phyloP scores from a whole-genome alignment of 768 basidiomycete species.

The Cystobasidium ongulense region DNA sequence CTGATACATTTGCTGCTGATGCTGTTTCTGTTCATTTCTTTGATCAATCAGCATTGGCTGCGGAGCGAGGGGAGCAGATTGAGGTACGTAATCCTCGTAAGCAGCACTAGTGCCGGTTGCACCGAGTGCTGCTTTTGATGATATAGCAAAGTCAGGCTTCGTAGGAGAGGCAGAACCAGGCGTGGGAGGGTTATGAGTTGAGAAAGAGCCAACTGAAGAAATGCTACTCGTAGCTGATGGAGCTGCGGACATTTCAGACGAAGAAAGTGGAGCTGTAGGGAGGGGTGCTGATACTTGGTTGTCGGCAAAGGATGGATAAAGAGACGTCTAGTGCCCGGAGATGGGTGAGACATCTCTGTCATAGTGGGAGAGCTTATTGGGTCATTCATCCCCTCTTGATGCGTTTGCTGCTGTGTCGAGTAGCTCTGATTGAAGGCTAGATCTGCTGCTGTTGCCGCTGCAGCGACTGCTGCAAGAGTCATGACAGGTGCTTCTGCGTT shows the following conservation, averaged over 20 bases:
- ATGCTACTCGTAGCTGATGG: background rate
- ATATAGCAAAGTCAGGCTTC: background rate
- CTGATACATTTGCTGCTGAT: background rate
- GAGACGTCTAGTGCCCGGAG: background rate
- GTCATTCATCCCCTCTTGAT: no score
- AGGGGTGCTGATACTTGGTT: background rate
- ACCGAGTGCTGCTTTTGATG: background rate
- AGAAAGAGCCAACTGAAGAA: constrained; percentile 10
- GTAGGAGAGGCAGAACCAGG: background rate
- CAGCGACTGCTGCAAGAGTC: background rate
- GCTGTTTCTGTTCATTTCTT: background rate
- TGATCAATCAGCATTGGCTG: background rate
- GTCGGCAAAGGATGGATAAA: background rate
- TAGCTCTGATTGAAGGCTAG: background rate
- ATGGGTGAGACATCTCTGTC: background rate
- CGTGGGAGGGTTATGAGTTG: constrained; percentile 22
- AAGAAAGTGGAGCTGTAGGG: background rate
- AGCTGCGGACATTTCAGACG: background rate
- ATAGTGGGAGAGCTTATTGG: background rate
- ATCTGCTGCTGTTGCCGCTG: background rate
- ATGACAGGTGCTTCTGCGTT: background rate
- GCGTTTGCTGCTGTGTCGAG: background rate
- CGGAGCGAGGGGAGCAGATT: background rate
- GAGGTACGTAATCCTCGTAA: background rate
- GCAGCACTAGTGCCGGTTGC: background rate